phyloP scores from a whole-genome alignment of 2,329 filamentous ascomycete genomes.

The Ampelomyces quisqualis region DNA sequence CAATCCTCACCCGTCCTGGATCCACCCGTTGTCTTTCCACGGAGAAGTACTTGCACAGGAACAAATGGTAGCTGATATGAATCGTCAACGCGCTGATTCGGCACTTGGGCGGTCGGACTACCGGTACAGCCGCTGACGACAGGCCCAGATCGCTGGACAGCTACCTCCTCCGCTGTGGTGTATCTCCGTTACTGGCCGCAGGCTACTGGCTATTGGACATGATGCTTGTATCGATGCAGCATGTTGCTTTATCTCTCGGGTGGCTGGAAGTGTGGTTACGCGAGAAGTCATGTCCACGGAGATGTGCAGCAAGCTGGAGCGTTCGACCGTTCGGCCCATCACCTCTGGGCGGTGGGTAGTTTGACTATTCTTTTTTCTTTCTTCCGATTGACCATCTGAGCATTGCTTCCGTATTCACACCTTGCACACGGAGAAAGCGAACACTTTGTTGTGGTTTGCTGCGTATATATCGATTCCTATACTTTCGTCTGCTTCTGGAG shows the following conservation, averaged over 20 bases:
- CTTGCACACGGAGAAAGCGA: background rate
- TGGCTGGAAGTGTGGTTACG: constrained; percentile 1
- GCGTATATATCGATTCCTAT: background rate
- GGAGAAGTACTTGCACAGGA: constrained; percentile 18
- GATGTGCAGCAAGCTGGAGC: constrained; percentile 3
- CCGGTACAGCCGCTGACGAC: constrained; percentile 14
- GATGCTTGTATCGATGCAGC: background rate
- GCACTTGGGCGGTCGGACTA: too few species aligned
- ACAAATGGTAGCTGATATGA: constrained; percentile 10
- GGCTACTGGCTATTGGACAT: background rate
- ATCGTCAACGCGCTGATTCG: constrained; percentile 21
- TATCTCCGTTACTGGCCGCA: constrained; percentile 4
- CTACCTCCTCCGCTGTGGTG: background rate
- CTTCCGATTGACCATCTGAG: too few species aligned
- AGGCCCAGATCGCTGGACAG: background rate
- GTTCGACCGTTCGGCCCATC: background rate
- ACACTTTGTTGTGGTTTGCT: constrained; percentile 6
- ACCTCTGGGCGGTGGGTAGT: too few species aligned
- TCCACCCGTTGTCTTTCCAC: constrained; percentile 27
- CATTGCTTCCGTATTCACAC: background rate
- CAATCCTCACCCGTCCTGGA: constrained; percentile 1
- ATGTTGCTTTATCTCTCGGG: constrained; percentile 2
- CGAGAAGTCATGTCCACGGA: constrained; percentile 13
- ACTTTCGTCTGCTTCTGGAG: background rate
- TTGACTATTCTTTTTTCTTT: too few species aligned